A percentile compares a stretch with the other conserved stretches of the same genome.
These are phyloP conservation scores for Fusarium sp. DNA, from an alignment of 2,329 filamentous ascomycete species.

Conservation along the genomic window DNA sequence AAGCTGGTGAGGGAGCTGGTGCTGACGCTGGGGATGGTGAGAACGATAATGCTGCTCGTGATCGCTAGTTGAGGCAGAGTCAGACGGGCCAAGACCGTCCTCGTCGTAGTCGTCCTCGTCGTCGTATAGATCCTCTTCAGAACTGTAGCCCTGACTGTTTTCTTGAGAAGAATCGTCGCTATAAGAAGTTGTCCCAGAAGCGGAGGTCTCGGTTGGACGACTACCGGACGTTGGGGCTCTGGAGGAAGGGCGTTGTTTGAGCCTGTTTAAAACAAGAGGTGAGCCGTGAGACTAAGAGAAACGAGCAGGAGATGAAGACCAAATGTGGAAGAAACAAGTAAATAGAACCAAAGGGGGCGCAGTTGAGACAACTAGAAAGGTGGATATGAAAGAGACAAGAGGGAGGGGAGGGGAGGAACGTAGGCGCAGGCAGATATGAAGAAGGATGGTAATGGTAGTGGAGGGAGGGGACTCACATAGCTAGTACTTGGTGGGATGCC, in stretches of 20 bases:
- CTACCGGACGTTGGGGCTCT: slow-evolving; percentile 44
- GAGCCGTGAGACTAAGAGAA: slow-evolving; percentile 33
- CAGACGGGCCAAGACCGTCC: slow-evolving; percentile 68
- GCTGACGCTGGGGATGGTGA: slow-evolving; percentile 52
- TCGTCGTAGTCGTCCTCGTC: slow-evolving; percentile 55
- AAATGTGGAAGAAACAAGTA: slow-evolving; percentile 31
- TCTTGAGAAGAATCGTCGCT: slow-evolving; percentile 56
- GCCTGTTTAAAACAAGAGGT: slow-evolving; percentile 44
- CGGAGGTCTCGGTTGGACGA: slow-evolving; percentile 49
- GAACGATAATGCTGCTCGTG: slow-evolving; percentile 46
- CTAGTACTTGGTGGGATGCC: slow-evolving; percentile 55
- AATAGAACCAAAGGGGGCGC: slow-evolving; percentile 39
- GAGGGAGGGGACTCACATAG: slow-evolving; percentile 59
- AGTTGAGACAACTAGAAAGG: slow-evolving; percentile 35
- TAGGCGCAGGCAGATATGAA: slow-evolving; percentile 32
- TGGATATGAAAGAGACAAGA: slow-evolving; percentile 33
- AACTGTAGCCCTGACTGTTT: slow-evolving; percentile 49
- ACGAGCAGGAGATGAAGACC: slow-evolving; percentile 21
- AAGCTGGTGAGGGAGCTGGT: slow-evolving; percentile 51
- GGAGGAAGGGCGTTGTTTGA: slow-evolving; percentile 48
- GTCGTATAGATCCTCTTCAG: slow-evolving; percentile 55
- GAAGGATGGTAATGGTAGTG: slow-evolving; percentile 35
- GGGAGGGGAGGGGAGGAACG: slow-evolving; percentile 32
- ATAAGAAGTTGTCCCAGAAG: slow-evolving; percentile 53
- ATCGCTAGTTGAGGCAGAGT: slow-evolving; percentile 65